Evolutionary conservation across 768 basidiomycete species (phyloP), one percentile per base, ranked within the genome.

Genomic region (Russula lepida): DNA sequence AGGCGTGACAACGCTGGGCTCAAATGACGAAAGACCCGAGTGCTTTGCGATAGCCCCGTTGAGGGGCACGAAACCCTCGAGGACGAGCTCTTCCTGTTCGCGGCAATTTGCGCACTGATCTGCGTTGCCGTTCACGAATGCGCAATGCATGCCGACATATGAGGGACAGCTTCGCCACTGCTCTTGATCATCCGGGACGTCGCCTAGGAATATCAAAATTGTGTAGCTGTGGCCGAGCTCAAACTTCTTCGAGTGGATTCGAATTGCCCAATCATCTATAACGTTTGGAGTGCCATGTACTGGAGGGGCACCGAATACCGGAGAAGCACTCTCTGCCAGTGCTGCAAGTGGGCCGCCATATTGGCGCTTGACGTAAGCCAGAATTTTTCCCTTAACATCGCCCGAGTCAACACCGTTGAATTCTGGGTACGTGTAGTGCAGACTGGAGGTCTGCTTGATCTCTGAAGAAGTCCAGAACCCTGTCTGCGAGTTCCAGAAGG

Each of bases 401-500:
- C 62, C 66, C 57, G 72, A 55, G 48, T 75, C 68, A 35, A 78
- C 71, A 9, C 70, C 71, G 54, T 77, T 76, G 68, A 81, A 80
- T 37, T 82, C 81, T 12, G 81, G 80, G 67, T 82, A 81, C 1
- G 77, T 73, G 64, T 82, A 83, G 32, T 75, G 72, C 15, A 81
- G 68, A 9, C 64, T 66, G 9, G 27, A 41, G 6, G 73, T 60
- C 8, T 72, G 73, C 37, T 71, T 68, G 6, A 71, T 66, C 8
- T 68, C 68, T 0, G 71, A 33, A 2, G 79, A 77, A 4, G 60
- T 64, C 79, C 79, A 81, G 70, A 73, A 80, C 6, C 63, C 68
- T 4, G 61, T 62, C 47, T 74, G 68, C 7, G 69, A 66, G 52
- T 74, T 71, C 75, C 77, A 77, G 74, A 81, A 82, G 23, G 81